Conservation (phyloP, 2,329 filamentous ascomycete species). For the Bipolaris oryzae region DNA sequence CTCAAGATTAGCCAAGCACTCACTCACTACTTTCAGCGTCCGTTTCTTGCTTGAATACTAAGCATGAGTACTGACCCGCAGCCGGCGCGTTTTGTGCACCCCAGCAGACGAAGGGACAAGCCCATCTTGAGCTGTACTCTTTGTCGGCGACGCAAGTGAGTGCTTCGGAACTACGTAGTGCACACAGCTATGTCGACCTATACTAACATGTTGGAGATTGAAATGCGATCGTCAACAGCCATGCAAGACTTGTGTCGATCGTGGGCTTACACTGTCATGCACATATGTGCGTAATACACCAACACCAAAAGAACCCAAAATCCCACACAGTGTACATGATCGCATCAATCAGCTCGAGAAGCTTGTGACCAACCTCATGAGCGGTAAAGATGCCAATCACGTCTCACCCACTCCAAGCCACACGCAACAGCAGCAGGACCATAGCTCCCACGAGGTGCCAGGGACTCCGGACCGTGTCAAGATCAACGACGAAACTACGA, state of each 20-base stretch:
- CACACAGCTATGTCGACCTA: not conserved
- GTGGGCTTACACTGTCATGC: slow-evolving; percentile 45
- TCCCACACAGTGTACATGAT: slow-evolving; percentile 42
- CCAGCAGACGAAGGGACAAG: slow-evolving; percentile 40
- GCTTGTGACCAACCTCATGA: slow-evolving; percentile 45
- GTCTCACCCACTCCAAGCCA: slow-evolving; percentile 4
- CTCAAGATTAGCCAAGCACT: not conserved
- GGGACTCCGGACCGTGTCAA: slow-evolving; percentile 41
- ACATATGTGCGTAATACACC: slow-evolving; percentile 34
- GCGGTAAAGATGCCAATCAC: slow-evolving; percentile 24
- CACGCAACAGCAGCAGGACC: slow-evolving; percentile 6
- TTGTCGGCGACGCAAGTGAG: slow-evolving; percentile 37
- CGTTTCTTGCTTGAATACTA: not conserved
- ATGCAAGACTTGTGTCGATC: slow-evolving; percentile 45
- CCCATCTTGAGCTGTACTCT: slow-evolving; percentile 40
- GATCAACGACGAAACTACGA: slow-evolving; percentile 35
- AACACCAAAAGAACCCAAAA: slow-evolving; percentile 29
- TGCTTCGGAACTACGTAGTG: not conserved
- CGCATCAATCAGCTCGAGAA: slow-evolving; percentile 47
- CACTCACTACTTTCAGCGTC: not conserved
- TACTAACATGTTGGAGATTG: slow-evolving; percentile 23
- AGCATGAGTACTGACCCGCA: slow-evolving; percentile 30
- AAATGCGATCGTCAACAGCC: slow-evolving; percentile 48
- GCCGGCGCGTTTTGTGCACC: slow-evolving; percentile 30
- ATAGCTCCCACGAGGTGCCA: slow-evolving; percentile 22